Evolutionary conservation across 768 basidiomycete species (phyloP), one percentile per base, ranked within the genome.

Genomic region (Cubamyces lactineus): DNA sequence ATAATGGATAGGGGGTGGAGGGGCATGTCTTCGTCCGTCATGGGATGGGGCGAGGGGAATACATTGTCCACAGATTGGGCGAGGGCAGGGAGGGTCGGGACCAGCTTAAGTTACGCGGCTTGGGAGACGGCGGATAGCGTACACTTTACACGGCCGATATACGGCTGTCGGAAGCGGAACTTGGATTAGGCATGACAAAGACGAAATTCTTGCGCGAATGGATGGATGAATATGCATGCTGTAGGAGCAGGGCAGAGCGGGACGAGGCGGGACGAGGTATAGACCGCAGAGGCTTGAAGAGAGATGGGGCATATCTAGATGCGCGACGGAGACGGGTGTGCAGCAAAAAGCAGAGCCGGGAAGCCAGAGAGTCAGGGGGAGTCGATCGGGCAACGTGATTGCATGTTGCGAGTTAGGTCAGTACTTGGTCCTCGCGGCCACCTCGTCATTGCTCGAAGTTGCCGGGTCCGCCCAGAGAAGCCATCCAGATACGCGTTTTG

Each of bases 401-500:
- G 13, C 17, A 24, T 21, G 34, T 34, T 34, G 34, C 34, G 11
- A 1, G 11, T 34, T 34, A 34, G 34, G 42, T 43, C 42, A 21
- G 42, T 43, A n/a, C n/a, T n/a, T n/a, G 5, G 19, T 17, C 17
- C 12, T 16, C 42, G 42, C 19, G 42, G 17, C 16, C 5, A 17
- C 11, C 11, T 21, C 26, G 28, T 75, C 73, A 81, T 71, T 81
- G 81, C 58, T 82, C 80, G 60, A 73, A 78, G 67, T 72, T 70
- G 53, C 72, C 73, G 30, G 78, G 68, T 49, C 80, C 88, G 66
- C 86, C 85, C 47, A 91, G 80, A 28, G 91, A 92, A 30, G 93
- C 91, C 92, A 94, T 94, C 94, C 94, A 97, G 63, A 96, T 95
- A 45, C 94, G 81, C 41, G 94, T 96, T 80, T 97, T 97, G 77